Evolutionary conservation across 164 flowering plant genomes (phyloP), one percentile per base, ranked within the genome.

Genomic region (Piper longum): DNA sequence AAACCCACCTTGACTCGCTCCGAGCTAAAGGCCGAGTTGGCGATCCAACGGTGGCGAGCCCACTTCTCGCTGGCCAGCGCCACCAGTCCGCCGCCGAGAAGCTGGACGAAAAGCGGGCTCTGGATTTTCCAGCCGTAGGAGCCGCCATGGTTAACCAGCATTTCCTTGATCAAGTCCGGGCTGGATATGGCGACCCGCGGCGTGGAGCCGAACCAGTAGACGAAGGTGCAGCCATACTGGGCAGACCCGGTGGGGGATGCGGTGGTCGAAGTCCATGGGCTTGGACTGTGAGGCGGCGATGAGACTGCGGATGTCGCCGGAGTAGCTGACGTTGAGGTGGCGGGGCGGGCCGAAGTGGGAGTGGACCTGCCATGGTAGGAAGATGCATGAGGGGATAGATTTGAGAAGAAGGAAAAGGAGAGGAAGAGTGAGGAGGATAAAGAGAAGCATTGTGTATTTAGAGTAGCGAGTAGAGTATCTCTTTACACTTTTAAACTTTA

Each of bases 321-420:
- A 16, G 79, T 70, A 69, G 67, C 84, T 58, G 69, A 73, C 14
- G 59, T 43, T 9, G 78, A 63, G 59, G 73, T 55, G 40, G 61
- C 62, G 64, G 58, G 76, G 70, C 7, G 75, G 65, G 79, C 73
- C 52, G 57, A 68, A 68, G 48, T 68, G 62, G 36, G 17, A 44
- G 3, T 45, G 62, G 56, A 68, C 41, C 48, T 17, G 56, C 61
- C 61, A 68, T 36, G 70, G 70, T 7, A 56, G 44, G 66, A 66
- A 68, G 42, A 68, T 9, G 57, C 44, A 18, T 9, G 18, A 36
- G 57, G 62, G 52, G 4, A 68, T 16, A 36, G 40, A 44, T 44
- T 60, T 43, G 13, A 43, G 48, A 45, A 68, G 43, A 54, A 57
- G 18, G 41, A 56, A 45, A 43, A 41, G 11, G 19, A 12, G 9